Evolutionary conservation across 495 filamentous ascomycete genomes (phyloP).

Genomic region (Paragyromitra xinjiangensis): DNA sequence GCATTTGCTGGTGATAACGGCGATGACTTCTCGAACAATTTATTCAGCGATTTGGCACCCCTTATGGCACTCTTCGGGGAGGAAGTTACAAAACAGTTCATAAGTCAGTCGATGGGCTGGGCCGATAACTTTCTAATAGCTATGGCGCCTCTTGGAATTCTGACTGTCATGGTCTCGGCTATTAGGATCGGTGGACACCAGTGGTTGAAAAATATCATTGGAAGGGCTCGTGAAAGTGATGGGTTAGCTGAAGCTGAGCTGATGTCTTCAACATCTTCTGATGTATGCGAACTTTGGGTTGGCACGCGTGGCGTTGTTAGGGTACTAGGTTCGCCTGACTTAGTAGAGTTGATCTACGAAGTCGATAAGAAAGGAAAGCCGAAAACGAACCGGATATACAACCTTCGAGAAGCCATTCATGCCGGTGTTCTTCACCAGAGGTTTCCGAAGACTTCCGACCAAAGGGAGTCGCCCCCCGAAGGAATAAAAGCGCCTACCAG

Average conservation of each 20-base stretch:
- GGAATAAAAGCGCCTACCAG: no score
- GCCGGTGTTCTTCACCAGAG: not conserved
- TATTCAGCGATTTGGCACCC: constrained; percentile 41
- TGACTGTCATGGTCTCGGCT: constrained; percentile 65
- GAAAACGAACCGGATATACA: not conserved
- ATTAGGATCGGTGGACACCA: constrained; percentile 65
- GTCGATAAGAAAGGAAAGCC: not conserved
- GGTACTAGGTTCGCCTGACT: constrained; percentile 50
- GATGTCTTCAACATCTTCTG: constrained; percentile 25
- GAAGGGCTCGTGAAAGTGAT: constrained; percentile 58
- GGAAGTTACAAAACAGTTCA: constrained; percentile 36
- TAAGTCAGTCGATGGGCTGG: constrained; percentile 29
- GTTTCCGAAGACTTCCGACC: not conserved
- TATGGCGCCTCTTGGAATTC: constrained; percentile 64
- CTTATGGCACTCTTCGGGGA: constrained; percentile 34
- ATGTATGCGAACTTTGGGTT: constrained; percentile 59
- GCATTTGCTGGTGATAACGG: constrained; percentile 17
- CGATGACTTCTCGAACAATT: constrained; percentile 39
- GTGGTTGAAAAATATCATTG: constrained; percentile 65
- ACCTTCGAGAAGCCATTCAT: not conserved
- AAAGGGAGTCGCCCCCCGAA: not conserved
- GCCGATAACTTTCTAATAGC: constrained; percentile 24
- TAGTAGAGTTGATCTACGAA: constrained; percentile 30
- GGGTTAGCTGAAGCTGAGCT: constrained; percentile 58
- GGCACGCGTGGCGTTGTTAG: constrained; percentile 52